Base-by-base conservation (phyloP, 2,329 filamentous ascomycete species). In the Harringtonia lauricola region DNA sequence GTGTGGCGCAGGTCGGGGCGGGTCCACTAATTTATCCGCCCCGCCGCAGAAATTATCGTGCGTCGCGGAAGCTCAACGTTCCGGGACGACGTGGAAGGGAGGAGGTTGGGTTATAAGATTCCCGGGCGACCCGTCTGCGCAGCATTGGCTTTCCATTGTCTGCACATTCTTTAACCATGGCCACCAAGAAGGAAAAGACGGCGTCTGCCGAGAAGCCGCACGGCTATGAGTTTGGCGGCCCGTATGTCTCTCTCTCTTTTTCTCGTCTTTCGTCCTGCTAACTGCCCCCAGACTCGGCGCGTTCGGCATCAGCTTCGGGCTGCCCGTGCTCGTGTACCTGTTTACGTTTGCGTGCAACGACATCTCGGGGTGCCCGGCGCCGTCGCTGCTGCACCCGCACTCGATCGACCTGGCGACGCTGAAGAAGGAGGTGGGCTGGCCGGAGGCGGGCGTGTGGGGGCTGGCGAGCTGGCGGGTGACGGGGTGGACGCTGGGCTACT, bases 311-410 rank as follows among this genome's bases (percentile, higher is more conserved):
- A 84, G 84, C 8, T 82, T 94, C 55, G 81, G 81, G 45, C 77
- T 95, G 1, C 90, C 90, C 0, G 48, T 88, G 35, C 72, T 89
- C 51, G 76, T 87, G 54, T 94, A 92, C 64, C 59, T 80, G 54
- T 82, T 90, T 58, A 74, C 81, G 38, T 94, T 95, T 58, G 70
- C 83, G 55, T 95, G 90, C 73, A 96, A 95, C 66, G 89, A 96
- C 61, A 70, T 94, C 50, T 83, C 86, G 9, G 90, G 92, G 46
- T 96, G 92, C 59, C 92, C 90, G 38, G 81, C 86, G 3, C 87
- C 89, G 4, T 87, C 85, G 4, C 71, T 90, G 9, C 72, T 94
- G 31, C 71, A 74, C 52, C 88, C 85, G 28, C 79, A 74, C 45
- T 83, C 76, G 9, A 65, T 95, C 47, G 79, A 79, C 35, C 66